These are phyloP conservation scores for Rachicladosporium sp. DNA, from an alignment of 2,329 filamentous ascomycete genomes.

Conservation along the genomic window DNA sequence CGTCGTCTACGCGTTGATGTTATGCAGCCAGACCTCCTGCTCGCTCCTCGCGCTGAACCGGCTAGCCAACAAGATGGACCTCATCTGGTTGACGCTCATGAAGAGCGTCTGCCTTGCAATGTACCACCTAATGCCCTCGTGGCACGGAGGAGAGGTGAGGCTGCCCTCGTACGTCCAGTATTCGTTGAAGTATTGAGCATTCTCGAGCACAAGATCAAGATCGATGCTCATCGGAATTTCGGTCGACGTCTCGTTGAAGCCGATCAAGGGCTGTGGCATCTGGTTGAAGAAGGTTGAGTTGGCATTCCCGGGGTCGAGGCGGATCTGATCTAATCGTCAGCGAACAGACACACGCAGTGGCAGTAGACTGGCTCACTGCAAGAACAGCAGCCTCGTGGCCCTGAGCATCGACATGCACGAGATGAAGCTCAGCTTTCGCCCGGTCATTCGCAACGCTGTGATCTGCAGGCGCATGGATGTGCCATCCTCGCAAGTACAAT, in stretches of 20 bases:
- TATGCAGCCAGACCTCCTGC: slow-evolving; percentile 37
- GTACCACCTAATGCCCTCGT: slow-evolving; percentile 36
- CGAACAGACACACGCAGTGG: no score
- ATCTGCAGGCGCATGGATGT: slow-evolving; percentile 40
- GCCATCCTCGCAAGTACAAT: slow-evolving; percentile 38
- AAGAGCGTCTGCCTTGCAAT: slow-evolving; percentile 31
- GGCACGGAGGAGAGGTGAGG: slow-evolving; percentile 36
- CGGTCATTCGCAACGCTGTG: slow-evolving; percentile 34
- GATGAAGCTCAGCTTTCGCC: slow-evolving; percentile 36
- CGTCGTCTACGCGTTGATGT: slow-evolving; percentile 27
- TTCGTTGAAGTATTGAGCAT: slow-evolving; percentile 29
- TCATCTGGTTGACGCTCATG: slow-evolving; percentile 36
- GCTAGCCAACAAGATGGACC: slow-evolving; percentile 32
- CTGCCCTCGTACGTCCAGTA: slow-evolving; percentile 40
- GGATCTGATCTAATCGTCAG: slow-evolving; percentile 18
- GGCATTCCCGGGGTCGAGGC: slow-evolving; percentile 31
- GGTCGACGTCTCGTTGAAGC: slow-evolving; percentile 8
- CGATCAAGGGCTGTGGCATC: slow-evolving; percentile 21
- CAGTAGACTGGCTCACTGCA: slow-evolving; percentile 12
- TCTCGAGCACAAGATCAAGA: slow-evolving; percentile 23
- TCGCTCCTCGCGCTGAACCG: slow-evolving; percentile 33
- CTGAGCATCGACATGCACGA: slow-evolving; percentile 33
- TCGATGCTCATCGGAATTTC: slow-evolving; percentile 16
- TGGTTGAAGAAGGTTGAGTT: slow-evolving; percentile 31
- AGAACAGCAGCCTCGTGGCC: slow-evolving; percentile 35